Evolutionary conservation across 352 stramenopile species (phyloP).

Genomic region (Globisporangium heterothallicum): DNA sequence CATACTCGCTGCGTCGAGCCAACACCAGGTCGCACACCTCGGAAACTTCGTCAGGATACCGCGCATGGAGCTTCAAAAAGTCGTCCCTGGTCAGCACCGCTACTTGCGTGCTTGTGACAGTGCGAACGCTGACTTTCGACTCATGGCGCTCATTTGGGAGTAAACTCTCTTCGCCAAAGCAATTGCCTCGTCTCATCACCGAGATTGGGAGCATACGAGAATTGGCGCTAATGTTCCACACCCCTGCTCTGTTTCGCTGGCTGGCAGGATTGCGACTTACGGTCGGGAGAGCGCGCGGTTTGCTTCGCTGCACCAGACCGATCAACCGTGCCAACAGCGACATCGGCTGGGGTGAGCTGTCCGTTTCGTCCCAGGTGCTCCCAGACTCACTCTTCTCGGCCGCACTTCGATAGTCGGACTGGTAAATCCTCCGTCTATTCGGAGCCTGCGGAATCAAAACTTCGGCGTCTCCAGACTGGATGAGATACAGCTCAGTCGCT

Average conservation of each 20-base stretch:
- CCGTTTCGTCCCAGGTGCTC: not conserved
- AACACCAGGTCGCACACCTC: slow-evolving; percentile 17
- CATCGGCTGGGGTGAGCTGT: too few species aligned
- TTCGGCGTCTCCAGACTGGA: slow-evolving; percentile 55
- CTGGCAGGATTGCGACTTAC: not conserved
- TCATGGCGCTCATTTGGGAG: slow-evolving; percentile 31
- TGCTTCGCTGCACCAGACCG: not conserved
- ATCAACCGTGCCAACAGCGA: not conserved
- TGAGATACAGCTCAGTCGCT: slow-evolving; percentile 51
- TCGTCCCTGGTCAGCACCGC: slow-evolving; percentile 36
- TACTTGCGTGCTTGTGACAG: slow-evolving; percentile 45
- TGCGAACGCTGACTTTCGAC: slow-evolving; percentile 33
- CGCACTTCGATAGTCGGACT: slow-evolving; percentile 1
- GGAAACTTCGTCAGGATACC: slow-evolving; percentile 33
- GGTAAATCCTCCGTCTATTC: slow-evolving; percentile 3
- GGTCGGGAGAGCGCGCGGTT: not conserved
- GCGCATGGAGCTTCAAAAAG: slow-evolving; percentile 27
- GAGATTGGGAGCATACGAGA: slow-evolving; percentile 24
- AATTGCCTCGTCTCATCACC: slow-evolving; percentile 45
- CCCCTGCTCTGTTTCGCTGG: not conserved
- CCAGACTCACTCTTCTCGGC: slow-evolving; percentile 4
- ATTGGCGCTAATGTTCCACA: slow-evolving; percentile 1
- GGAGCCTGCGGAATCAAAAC: slow-evolving; percentile 28
- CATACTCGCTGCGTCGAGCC: slow-evolving; percentile 14
- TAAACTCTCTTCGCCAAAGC: slow-evolving; percentile 61